Evolutionary conservation across 768 basidiomycete genomes (phyloP).

Genomic region (Trametes coccinea): DNA sequence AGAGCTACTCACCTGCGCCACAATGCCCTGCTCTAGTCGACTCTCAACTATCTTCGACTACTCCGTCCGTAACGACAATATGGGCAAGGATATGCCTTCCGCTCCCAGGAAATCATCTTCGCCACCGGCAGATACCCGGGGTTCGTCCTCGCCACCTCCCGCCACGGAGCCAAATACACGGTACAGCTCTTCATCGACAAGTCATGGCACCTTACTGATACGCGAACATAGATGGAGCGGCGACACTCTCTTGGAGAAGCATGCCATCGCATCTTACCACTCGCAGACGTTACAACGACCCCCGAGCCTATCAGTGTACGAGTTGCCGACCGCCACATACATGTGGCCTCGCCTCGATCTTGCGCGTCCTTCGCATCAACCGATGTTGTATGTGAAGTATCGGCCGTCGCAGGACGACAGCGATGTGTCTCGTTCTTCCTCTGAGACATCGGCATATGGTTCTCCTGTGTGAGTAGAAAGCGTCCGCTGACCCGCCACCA

Average conservation of each 20-base stretch:
- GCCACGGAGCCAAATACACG: not conserved
- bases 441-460: not conserved
- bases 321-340: conserved; percentile 22
- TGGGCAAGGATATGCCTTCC: not conserved
- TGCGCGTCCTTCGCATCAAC: not conserved
- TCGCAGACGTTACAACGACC: not conserved
- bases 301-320: conserved; percentile 19
- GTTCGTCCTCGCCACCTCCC: conserved; percentile 1
- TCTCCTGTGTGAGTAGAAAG: not conserved
- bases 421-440: not conserved
- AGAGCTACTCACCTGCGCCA: conserved; percentile 12
- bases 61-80: no score
- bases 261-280: conserved; percentile 6
- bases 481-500: not conserved
- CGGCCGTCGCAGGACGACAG: not conserved
- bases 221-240: not conserved
- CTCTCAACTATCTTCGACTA: not conserved
- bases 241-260: conserved; percentile 1
- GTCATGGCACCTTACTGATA: not conserved
- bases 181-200: not conserved
- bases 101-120: not conserved
- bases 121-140: not conserved
- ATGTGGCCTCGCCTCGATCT: conserved; percentile 23
- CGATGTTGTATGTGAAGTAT: conserved; percentile 20
- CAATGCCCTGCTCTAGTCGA: not conserved